These are phyloP conservation scores for Usnea hakonensis DNA, from an alignment of 495 filamentous ascomycete species.

Conservation along the genomic window DNA sequence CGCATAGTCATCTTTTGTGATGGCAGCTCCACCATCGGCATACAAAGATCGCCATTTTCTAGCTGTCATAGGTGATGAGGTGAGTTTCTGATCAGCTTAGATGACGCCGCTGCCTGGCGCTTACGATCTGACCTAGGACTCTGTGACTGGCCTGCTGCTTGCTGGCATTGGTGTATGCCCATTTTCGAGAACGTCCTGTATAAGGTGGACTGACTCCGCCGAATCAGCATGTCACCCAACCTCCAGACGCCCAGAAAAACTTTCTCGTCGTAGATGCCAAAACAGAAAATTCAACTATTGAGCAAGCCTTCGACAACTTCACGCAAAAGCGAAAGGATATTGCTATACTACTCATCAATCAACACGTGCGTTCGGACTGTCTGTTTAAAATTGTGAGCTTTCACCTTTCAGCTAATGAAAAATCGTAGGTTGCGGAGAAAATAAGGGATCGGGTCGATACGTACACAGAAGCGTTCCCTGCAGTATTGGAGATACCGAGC, in stretches of 20 bases:
- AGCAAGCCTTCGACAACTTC: conserved; percentile 84
- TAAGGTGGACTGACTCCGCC: neutral
- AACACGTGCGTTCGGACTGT: conserved; percentile 60
- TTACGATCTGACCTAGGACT: conserved; percentile 53
- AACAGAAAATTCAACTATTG: conserved; percentile 80
- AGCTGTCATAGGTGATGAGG: conserved; percentile 97
- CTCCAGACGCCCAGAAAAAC: conserved; percentile 87
- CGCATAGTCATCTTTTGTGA: conserved; percentile 17
- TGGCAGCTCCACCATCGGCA: conserved; percentile 51
- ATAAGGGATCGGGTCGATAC: conserved; percentile 68
- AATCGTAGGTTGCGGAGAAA: conserved; percentile 76
- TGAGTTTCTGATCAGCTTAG: conserved; percentile 31
- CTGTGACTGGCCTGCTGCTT: conserved; percentile 86
- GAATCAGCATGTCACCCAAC: conserved; percentile 61
- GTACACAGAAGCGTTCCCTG: conserved; percentile 48
- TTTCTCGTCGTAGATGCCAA: conserved; percentile 94
- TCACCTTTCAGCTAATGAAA: neutral
- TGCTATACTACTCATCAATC: conserved; percentile 91
- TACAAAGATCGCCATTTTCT: conserved; percentile 92
- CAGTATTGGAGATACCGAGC: conserved; percentile 86
- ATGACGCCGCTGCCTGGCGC: conserved; percentile 10
- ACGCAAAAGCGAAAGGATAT: conserved; percentile 89
- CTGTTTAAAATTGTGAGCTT: neutral
- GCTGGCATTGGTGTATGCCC: conserved; percentile 84
- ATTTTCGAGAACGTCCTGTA: conserved; percentile 7